A percentile compares a stretch with the other conserved stretches of the same genome.
phyloP scores from a whole-genome alignment of 2,329 filamentous ascomycete species.

The Xylaria digitata region DNA sequence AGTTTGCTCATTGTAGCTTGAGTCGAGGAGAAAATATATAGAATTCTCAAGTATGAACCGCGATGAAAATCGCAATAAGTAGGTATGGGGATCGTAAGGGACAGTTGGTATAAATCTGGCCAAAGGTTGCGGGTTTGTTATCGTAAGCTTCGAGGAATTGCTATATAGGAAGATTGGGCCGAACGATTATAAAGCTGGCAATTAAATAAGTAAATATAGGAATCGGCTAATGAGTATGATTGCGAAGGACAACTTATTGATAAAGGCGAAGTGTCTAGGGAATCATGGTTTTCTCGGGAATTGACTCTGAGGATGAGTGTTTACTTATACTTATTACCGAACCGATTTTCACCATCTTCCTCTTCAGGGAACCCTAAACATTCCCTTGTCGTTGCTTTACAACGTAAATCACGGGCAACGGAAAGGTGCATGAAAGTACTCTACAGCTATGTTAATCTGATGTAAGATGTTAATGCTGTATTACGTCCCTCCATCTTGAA shows the following conservation, averaged over 20 bases:
- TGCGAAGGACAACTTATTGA: neutral
- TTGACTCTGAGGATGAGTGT: neutral
- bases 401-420: neutral
- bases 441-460: neutral
- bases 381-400: neutral
- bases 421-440: neutral
- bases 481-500: constrained; percentile 3
- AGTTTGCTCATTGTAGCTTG: neutral
- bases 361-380: neutral
- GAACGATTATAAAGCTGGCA: neutral
- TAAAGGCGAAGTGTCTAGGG: no score
- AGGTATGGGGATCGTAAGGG: neutral
- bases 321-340: neutral
- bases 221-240: neutral
- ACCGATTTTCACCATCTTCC: neutral
- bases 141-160: neutral
- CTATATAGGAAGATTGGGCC: neutral
- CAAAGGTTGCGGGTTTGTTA: neutral
- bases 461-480: constrained; percentile 10
- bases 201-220: neutral
- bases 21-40: neutral
- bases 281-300: no score
- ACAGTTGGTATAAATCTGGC: neutral
- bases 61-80: neutral
- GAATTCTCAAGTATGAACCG: neutral